Percentiles rank a stretch among this genome's conserved stretches.
Conservation (phyloP, 805 yeast genomes). For the Lachancea sp. region DNA sequence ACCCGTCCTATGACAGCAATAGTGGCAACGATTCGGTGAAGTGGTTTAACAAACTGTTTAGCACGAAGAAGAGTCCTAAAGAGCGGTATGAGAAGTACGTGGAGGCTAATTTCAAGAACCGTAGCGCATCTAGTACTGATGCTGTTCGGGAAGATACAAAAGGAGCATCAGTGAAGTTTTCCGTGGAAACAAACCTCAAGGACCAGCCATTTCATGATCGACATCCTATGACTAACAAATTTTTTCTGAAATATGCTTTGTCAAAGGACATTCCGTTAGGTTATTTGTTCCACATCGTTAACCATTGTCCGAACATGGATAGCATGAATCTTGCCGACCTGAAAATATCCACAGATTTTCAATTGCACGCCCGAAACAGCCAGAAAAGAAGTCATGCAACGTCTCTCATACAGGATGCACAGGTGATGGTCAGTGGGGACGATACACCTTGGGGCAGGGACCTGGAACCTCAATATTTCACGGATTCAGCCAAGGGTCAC, state of each 20-base stretch:
- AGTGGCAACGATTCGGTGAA: slow-evolving; percentile 6
- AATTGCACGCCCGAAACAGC: slow-evolving; percentile 16
- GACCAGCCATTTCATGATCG: slow-evolving; percentile 32
- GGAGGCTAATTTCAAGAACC: neutral
- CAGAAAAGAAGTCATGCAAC: neutral
- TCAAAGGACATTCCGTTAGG: slow-evolving; percentile 80
- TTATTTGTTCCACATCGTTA: slow-evolving; percentile 57
- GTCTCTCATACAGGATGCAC: slow-evolving; percentile 17
- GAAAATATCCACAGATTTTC: slow-evolving; percentile 62
- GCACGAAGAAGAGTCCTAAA: slow-evolving; percentile 8
- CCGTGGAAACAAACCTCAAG: slow-evolving; percentile 13
- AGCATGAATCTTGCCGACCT: slow-evolving; percentile 53
- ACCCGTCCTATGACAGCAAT: slow-evolving; percentile 3
- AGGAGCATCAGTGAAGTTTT: slow-evolving; percentile 5
- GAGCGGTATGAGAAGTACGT: slow-evolving; percentile 4
- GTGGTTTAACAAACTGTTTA: slow-evolving; percentile 19
- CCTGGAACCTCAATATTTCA: slow-evolving; percentile 22
- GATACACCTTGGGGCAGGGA: slow-evolving; percentile 7
- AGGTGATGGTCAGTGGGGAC: slow-evolving; percentile 13
- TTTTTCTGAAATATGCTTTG: slow-evolving; percentile 54
- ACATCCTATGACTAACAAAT: slow-evolving; percentile 60
- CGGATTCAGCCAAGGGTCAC: slow-evolving; percentile 26
- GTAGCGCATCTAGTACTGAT: neutral
- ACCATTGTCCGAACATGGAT: slow-evolving; percentile 57
- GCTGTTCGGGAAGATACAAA: neutral